A percentile compares a stretch with the other conserved stretches of the same genome.
These are phyloP conservation scores for Thuja plicata DNA, from an alignment of 83 land plant species.

Conservation along the genomic window DNA sequence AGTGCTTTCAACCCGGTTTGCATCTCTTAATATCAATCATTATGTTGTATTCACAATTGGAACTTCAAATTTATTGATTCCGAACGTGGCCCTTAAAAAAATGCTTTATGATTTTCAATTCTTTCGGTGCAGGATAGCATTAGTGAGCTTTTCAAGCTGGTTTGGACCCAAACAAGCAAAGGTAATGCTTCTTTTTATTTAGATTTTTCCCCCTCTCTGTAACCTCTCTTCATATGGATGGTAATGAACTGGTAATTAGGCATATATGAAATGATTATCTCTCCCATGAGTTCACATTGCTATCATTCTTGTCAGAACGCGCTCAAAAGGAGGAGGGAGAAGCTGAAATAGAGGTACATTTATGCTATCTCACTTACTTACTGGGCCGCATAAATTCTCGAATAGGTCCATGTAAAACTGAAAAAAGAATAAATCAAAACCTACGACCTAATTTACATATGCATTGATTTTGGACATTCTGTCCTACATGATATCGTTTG, in stretches of 20 bases:
- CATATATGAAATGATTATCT: background rate
- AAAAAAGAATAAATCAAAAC: background rate
- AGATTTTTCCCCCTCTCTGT: background rate
- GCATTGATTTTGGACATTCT: background rate
- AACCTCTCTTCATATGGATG: background rate
- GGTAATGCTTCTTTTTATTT: background rate
- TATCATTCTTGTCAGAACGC: background rate
- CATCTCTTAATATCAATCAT: background rate
- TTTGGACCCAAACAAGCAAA: slow-evolving; percentile 1
- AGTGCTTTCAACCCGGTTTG: background rate
- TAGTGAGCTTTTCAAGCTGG: slow-evolving; percentile 6
- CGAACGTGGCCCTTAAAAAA: background rate
- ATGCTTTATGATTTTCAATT: background rate
- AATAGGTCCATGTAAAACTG: background rate
- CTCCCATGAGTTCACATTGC: background rate
- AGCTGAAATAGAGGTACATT: background rate
- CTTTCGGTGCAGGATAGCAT: background rate
- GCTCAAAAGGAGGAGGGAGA: slow-evolving; percentile 4
- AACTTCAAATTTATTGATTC: background rate
- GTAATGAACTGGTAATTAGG: background rate
- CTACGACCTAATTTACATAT: background rate
- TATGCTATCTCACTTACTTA: background rate
- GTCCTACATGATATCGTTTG: background rate
- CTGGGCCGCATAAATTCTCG: background rate
- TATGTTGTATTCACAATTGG: background rate